phyloP scores from a whole-genome alignment of 352 stramenopile species.

The Phytophthora parvispora region DNA sequence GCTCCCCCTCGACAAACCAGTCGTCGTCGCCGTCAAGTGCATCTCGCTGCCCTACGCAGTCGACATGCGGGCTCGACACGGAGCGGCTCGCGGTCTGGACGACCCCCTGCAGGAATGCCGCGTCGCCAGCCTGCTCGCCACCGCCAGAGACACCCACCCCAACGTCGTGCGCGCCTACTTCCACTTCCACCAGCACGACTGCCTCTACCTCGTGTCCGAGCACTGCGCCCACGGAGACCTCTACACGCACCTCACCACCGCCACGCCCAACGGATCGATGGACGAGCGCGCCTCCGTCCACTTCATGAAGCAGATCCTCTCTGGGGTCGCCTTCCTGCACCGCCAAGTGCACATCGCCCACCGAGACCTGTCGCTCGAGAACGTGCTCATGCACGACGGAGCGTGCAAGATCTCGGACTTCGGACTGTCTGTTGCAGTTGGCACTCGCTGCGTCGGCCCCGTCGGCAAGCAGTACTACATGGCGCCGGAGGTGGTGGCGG shows the following conservation, averaged over 20 bases:
- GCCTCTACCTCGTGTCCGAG: constrained; percentile 44
- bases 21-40: constrained; percentile 37
- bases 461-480: constrained; percentile 59
- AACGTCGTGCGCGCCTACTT: constrained; percentile 32
- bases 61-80: neutral
- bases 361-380: constrained; percentile 27
- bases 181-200: constrained; percentile 18
- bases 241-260: constrained; percentile 3
- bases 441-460: constrained; percentile 16
- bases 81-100: constrained; percentile 3
- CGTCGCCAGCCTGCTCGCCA: constrained; percentile 7
- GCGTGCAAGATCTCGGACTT: constrained; percentile 55
- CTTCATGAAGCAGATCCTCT: constrained; percentile 36
- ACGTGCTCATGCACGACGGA: constrained; percentile 34
- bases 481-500: constrained; percentile 48
- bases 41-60: constrained; percentile 10
- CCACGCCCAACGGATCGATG: constrained; percentile 11
- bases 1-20: neutral
- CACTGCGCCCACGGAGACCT: constrained; percentile 53
- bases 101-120: constrained; percentile 26
- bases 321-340: constrained; percentile 64
- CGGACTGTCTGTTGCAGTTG: constrained; percentile 34
- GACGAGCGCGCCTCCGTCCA: constrained; percentile 14
- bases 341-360: constrained; percentile 32
- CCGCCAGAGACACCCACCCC: constrained; percentile 3